phyloP scores from a whole-genome alignment of 2,329 filamentous ascomycete genomes.

The Reticulascus tulasneorum region DNA sequence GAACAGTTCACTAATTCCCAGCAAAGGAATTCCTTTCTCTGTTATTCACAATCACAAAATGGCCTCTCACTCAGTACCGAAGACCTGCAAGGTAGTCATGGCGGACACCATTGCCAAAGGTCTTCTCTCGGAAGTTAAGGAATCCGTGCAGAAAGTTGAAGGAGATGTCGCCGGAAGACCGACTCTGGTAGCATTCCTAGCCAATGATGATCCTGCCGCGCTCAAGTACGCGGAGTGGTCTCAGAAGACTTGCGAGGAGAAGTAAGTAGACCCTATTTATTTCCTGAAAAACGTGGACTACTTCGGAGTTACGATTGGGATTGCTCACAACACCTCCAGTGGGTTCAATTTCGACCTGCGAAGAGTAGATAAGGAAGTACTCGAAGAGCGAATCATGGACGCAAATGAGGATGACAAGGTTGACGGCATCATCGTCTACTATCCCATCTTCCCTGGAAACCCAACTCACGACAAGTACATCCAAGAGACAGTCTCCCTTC shows the following conservation, averaged over 20 bases:
- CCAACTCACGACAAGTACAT: slow-evolving; percentile 89
- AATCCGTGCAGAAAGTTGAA: slow-evolving; percentile 68
- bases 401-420: slow-evolving; percentile 76
- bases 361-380: slow-evolving; percentile 76
- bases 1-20: too few species aligned
- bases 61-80: slow-evolving; percentile 42
- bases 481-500: slow-evolving; percentile 84
- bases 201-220: slow-evolving; percentile 86
- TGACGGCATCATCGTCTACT: slow-evolving; percentile 96
- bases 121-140: slow-evolving; percentile 72
- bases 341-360: slow-evolving; percentile 88
- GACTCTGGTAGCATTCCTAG: slow-evolving; percentile 84
- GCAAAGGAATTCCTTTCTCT: too few species aligned
- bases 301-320: not conserved
- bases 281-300: not conserved
- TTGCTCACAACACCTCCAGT: slow-evolving; percentile 47
- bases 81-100: slow-evolving; percentile 89
- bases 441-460: slow-evolving; percentile 83
- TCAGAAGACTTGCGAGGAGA: slow-evolving; percentile 91
- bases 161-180: slow-evolving; percentile 55
- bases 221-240: slow-evolving; percentile 96
- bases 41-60: too few species aligned
- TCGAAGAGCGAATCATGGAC: slow-evolving; percentile 82
- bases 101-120: slow-evolving; percentile 82
- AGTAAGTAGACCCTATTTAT: slow-evolving; percentile 58